Percentiles rank a stretch among this genome's conserved stretches.
Conservation (phyloP, 1,284 basidiomycete species). For the Entoloma clypeatum region DNA sequence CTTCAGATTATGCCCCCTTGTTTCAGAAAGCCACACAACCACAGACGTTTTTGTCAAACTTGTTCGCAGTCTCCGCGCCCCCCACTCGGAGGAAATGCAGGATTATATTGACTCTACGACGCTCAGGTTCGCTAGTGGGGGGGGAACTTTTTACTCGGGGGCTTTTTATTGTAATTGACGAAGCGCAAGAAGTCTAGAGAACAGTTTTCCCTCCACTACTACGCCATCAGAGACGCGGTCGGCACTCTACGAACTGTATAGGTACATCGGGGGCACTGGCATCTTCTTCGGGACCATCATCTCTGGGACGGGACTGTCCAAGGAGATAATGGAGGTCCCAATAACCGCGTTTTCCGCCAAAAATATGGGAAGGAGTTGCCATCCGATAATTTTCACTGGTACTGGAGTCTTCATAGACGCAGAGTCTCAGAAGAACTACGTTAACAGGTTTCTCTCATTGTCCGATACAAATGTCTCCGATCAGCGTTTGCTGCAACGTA, state of each 20-base stretch:
- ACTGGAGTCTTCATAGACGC: slow-evolving; percentile 3
- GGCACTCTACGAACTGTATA: slow-evolving; percentile 3
- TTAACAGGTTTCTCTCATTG: slow-evolving; percentile 3
- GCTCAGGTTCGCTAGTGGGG: neutral
- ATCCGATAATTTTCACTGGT: slow-evolving; percentile 2
- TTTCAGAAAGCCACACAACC: slow-evolving; percentile 2
- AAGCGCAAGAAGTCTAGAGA: slow-evolving; percentile 3
- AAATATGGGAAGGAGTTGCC: neutral
- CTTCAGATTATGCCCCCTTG: slow-evolving; percentile 5
- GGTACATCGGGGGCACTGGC: slow-evolving; percentile 3
- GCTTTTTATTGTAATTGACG: slow-evolving; percentile 3
- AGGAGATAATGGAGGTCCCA: slow-evolving; percentile 1
- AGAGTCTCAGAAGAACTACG: slow-evolving; percentile 1
- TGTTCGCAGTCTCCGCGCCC: neutral
- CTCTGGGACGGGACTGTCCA: slow-evolving; percentile 4
- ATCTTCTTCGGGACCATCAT: slow-evolving; percentile 4
- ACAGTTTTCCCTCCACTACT: slow-evolving; percentile 1
- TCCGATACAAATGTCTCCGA: slow-evolving; percentile 4
- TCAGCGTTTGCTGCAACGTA: slow-evolving; percentile 4
- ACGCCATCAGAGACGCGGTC: slow-evolving; percentile 2
- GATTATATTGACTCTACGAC: slow-evolving; percentile 2
- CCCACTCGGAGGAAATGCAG: neutral
- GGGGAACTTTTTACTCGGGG: slow-evolving; percentile 1
- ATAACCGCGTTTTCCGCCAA: neutral
- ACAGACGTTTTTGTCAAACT: slow-evolving; percentile 2